Percentiles rank a stretch among this genome's conserved stretches.
Evolutionary conservation across 352 stramenopile species (phyloP).

Genomic region (Phytophthora pisi): DNA sequence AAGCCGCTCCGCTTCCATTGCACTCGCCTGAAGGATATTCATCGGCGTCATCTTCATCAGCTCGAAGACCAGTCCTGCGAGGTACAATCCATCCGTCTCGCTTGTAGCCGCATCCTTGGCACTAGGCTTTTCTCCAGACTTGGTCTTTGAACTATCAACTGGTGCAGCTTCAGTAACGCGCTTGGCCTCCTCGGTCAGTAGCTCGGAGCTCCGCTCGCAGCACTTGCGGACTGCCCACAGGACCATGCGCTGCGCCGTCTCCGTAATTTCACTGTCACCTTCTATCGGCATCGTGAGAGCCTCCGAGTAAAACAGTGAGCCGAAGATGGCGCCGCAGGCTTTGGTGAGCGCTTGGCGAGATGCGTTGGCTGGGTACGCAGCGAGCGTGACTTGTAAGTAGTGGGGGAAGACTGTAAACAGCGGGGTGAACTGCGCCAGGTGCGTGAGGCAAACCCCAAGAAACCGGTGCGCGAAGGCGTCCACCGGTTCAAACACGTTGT

Average conservation of each 20-base stretch:
- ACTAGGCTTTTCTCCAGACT: background rate
- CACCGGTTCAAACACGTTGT: slow-evolving; percentile 57
- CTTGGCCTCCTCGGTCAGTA: slow-evolving; percentile 36
- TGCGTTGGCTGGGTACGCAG: slow-evolving; percentile 42
- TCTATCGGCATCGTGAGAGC: slow-evolving; percentile 12
- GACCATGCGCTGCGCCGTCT: slow-evolving; percentile 41
- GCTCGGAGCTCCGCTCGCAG: slow-evolving; percentile 35
- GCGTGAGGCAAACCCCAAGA: slow-evolving; percentile 51
- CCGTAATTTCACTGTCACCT: slow-evolving; percentile 8
- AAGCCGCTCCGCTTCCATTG: slow-evolving; percentile 53
- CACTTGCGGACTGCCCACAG: slow-evolving; percentile 61
- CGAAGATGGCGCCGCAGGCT: slow-evolving; percentile 54
- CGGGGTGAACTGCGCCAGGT: slow-evolving; percentile 51
- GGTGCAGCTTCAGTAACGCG: background rate
- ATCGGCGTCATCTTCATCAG: slow-evolving; percentile 67
- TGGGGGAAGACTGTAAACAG: slow-evolving; percentile 56
- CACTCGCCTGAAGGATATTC: slow-evolving; percentile 37
- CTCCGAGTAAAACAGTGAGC: slow-evolving; percentile 54
- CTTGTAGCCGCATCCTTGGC: slow-evolving; percentile 7
- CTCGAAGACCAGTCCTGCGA: slow-evolving; percentile 60
- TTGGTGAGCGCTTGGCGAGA: slow-evolving; percentile 45
- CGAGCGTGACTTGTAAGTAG: slow-evolving; percentile 60
- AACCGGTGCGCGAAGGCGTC: slow-evolving; percentile 60
- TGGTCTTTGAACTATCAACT: background rate
- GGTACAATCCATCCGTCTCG: slow-evolving; percentile 48